These are phyloP conservation scores for Piromyces sp. DNA, from an alignment of 192 early-diverging fungal species.

Conservation along the genomic window DNA sequence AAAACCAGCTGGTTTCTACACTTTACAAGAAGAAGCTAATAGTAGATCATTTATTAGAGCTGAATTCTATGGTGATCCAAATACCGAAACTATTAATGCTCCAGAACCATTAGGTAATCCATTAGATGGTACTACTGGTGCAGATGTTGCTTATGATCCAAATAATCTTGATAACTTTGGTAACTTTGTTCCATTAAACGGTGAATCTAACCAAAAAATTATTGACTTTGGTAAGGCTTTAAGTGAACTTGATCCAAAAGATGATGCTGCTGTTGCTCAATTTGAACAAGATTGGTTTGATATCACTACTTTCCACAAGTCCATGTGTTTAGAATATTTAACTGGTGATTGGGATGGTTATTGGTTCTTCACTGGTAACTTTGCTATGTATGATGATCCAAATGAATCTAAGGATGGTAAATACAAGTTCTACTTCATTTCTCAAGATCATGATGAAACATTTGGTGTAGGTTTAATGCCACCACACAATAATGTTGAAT, in stretches of 20 bases:
- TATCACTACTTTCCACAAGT: neutral
- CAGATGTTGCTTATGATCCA: neutral
- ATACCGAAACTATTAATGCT: neutral
- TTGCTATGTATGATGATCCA: neutral
- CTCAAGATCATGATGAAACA: neutral
- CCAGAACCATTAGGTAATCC: neutral
- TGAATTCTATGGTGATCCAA: neutral
- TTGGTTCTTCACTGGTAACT: neutral
- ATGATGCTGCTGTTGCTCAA: neutral
- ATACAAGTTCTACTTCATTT: neutral
- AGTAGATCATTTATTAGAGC: neutral
- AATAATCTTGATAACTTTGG: neutral
- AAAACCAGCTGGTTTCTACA: neutral
- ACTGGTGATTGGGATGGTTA: neutral
- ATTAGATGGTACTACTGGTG: neutral
- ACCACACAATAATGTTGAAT: neutral
- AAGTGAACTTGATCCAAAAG: neutral
- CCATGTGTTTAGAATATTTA: neutral
- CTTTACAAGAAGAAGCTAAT: neutral
- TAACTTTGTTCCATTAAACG: neutral
- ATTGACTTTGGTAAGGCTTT: neutral
- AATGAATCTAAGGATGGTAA: neutral
- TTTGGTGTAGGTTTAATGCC: neutral
- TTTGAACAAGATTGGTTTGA: neutral
- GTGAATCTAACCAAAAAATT: neutral